Evolutionary conservation across 768 basidiomycete species (phyloP).

Genomic region (Amanita fuliginea): DNA sequence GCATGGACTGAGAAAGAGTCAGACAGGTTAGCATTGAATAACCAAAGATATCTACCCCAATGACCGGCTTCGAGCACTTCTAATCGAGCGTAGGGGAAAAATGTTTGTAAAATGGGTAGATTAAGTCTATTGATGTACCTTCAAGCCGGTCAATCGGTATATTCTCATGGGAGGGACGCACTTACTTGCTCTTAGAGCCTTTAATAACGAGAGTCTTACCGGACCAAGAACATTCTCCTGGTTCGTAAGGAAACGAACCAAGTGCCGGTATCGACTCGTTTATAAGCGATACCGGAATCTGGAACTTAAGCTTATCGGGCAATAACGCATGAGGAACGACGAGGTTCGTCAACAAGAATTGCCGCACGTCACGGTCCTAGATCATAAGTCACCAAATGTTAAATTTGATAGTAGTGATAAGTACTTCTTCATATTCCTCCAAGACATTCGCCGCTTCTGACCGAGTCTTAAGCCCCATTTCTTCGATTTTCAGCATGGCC

Average conservation of each 20-base stretch:
- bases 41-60: conserved; percentile 52
- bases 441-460: conserved; percentile 64
- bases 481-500: conserved; percentile 62
- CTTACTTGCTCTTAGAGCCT: conserved; percentile 65
- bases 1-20: conserved; percentile 51
- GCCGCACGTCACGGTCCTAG: conserved; percentile 66
- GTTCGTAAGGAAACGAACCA: conserved; percentile 68
- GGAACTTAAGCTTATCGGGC: conserved; percentile 42
- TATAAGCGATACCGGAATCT: conserved; percentile 63
- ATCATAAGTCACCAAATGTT: neutral
- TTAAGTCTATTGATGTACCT: conserved; percentile 74
- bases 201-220: conserved; percentile 68
- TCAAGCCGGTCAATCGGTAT: neutral
- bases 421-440: conserved; percentile 48
- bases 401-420: neutral
- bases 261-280: conserved; percentile 50
- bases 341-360: conserved; percentile 84
- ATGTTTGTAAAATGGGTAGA: conserved; percentile 42
- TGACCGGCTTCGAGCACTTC: conserved; percentile 68
- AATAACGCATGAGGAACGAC: conserved; percentile 21
- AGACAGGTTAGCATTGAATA: neutral
- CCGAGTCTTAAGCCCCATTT: conserved; percentile 42
- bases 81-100: conserved; percentile 64
- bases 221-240: conserved; percentile 38
- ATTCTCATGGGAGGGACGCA: conserved; percentile 3